A percentile compares a stretch with the other conserved stretches of the same genome.
These are phyloP conservation scores for Akanthomyces muscarius DNA, from an alignment of 2,329 filamentous ascomycete genomes.

Conservation along the genomic window DNA sequence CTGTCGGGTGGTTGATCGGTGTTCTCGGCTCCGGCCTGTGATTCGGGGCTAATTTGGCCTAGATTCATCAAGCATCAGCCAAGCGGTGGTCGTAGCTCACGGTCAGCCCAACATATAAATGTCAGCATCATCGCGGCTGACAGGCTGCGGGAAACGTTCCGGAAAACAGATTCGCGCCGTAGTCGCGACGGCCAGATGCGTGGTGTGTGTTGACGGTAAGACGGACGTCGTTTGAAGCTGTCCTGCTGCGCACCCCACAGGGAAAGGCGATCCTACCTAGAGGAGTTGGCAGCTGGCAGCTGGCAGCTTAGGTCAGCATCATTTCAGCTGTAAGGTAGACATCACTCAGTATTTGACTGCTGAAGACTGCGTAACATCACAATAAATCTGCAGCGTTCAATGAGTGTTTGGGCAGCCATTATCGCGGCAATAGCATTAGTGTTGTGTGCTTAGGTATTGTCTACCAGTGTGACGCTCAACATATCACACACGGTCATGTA, in stretches of 20 bases:
- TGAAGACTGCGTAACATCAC: too few species aligned
- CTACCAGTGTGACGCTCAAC: too few species aligned
- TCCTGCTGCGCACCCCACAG: not conserved
- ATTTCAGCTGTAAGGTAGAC: too few species aligned
- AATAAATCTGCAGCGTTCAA: too few species aligned
- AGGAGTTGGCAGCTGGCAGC: too few species aligned
- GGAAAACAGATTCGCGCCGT: not conserved
- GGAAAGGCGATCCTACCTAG: not conserved
- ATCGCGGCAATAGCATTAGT: too few species aligned
- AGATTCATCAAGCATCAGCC: not conserved
- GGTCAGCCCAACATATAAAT: not conserved
- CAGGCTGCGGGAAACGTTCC: not conserved
- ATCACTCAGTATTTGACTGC: too few species aligned
- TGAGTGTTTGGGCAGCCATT: too few species aligned
- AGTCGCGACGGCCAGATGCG: not conserved
- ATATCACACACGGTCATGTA: too few species aligned
- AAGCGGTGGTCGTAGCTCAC: not conserved
- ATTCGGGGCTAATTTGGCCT: not conserved
- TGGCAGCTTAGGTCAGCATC: too few species aligned
- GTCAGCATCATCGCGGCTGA: conserved; percentile 12
- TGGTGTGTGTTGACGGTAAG: not conserved
- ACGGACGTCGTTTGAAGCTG: not conserved
- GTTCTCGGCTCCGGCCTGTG: not conserved
- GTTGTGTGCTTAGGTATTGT: too few species aligned
- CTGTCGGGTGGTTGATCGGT: not conserved